These are phyloP conservation scores for Monilinia laxa DNA, from an alignment of 2,329 filamentous ascomycete genomes.

Conservation along the genomic window DNA sequence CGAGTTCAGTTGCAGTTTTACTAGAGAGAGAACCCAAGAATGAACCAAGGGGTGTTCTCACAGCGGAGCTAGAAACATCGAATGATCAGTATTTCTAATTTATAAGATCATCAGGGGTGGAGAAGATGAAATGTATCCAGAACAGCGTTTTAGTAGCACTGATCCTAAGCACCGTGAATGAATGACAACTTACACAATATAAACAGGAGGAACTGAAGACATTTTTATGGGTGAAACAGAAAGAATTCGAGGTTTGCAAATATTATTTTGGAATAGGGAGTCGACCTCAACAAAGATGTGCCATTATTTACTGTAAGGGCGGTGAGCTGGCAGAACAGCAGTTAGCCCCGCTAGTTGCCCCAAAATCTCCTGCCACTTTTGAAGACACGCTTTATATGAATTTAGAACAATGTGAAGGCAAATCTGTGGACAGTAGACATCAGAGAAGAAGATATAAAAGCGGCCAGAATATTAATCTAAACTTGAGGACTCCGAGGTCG, in stretches of 20 bases:
- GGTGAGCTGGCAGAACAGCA: neutral
- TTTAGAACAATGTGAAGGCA: neutral
- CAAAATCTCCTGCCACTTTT: constrained; percentile 12
- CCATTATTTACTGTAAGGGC: neutral
- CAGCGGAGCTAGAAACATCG: constrained; percentile 55
- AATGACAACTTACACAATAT: constrained; percentile 64
- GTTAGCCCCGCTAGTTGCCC: neutral
- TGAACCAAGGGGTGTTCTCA: constrained; percentile 86
- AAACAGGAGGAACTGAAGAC: constrained; percentile 81
- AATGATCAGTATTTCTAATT: constrained; percentile 5
- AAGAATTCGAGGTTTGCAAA: constrained; percentile 4
- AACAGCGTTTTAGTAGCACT: neutral
- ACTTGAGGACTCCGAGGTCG: neutral
- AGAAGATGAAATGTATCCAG: neutral
- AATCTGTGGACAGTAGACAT: neutral
- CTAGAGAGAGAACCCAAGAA: constrained; percentile 93
- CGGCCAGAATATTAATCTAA: neutral
- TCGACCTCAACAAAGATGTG: constrained; percentile 18
- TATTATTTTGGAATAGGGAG: neutral
- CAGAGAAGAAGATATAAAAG: neutral
- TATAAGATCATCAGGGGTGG: neutral
- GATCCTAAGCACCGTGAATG: neutral
- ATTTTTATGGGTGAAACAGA: constrained; percentile 49
- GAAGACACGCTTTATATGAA: neutral
- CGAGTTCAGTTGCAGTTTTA: constrained; percentile 81